These are phyloP conservation scores for Mycena vitilis DNA, from an alignment of 768 basidiomycete species.

Conservation along the genomic window DNA sequence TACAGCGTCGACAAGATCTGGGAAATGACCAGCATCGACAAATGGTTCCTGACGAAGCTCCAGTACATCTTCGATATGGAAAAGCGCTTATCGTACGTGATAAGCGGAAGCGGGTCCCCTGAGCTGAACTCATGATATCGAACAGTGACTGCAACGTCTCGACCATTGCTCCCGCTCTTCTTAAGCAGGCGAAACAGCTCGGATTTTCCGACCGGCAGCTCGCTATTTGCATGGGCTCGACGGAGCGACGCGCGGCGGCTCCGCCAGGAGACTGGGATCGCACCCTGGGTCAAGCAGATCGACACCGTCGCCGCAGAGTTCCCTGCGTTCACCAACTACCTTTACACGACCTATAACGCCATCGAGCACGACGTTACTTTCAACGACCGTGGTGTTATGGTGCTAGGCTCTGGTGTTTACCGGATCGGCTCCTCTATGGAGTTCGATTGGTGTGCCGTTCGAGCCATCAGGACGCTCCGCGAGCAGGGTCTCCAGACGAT, in stretches of 20 bases:
- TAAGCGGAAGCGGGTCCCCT: not conserved
- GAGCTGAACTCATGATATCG: conserved; percentile 16
- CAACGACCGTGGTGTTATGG: conserved; percentile 94
- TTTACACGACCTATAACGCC: conserved; percentile 99
- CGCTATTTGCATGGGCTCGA: conserved; percentile 85
- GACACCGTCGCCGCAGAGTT: conserved; percentile 99
- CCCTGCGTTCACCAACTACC: conserved; percentile 98
- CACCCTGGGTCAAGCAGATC: conserved; percentile 97
- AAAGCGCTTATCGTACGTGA: conserved; percentile 76
- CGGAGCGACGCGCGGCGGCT: conserved; percentile 92
- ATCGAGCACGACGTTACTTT: conserved; percentile 92
- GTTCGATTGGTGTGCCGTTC: conserved; percentile 99
- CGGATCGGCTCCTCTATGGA: conserved; percentile 99
- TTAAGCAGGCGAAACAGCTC: conserved; percentile 90
- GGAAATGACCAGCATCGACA: conserved; percentile 98
- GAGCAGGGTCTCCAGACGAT: conserved; percentile 95
- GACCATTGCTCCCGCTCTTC: conserved; percentile 67
- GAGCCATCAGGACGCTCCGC: conserved; percentile 94
- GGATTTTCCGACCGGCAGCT: conserved; percentile 97
- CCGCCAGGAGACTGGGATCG: conserved; percentile 85
- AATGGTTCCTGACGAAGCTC: conserved; percentile 96
- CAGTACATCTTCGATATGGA: conserved; percentile 88
- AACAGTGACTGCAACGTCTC: conserved; percentile 74
- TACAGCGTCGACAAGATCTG: conserved; percentile 97
- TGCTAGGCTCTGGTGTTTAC: conserved; percentile 97